These are phyloP conservation scores for Cyathus striatus DNA, from an alignment of 768 basidiomycete genomes.

Conservation along the genomic window DNA sequence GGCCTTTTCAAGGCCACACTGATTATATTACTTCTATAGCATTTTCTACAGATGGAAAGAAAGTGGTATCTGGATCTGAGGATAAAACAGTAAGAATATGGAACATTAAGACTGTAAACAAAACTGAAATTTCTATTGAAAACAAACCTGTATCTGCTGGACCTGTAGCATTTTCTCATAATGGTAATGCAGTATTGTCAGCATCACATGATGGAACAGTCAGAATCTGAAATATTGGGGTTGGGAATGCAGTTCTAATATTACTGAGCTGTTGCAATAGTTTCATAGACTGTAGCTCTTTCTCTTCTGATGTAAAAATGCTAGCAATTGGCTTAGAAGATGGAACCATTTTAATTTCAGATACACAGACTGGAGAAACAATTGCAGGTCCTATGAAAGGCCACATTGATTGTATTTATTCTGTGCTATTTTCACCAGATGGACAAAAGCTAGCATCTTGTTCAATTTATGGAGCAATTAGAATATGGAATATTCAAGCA, in stretches of 20 bases:
- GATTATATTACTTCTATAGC: not conserved
- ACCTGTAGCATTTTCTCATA: not conserved
- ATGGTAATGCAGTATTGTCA: not conserved
- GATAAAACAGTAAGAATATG: not conserved
- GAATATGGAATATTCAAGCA: not conserved
- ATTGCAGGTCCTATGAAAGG: not conserved
- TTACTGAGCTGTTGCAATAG: slow-evolving; percentile 2
- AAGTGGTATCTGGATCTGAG: not conserved
- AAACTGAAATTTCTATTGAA: not conserved
- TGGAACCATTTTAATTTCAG: slow-evolving; percentile 6
- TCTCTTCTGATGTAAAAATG: slow-evolving; percentile 6
- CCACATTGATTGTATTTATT: not conserved
- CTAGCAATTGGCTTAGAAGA: slow-evolving; percentile 5
- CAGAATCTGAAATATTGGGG: not conserved
- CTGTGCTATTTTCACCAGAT: too few relatives aligned
- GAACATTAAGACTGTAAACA: not conserved
- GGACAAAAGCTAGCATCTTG: too few relatives aligned
- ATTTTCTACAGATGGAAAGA: not conserved
- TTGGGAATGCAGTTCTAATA: not conserved
- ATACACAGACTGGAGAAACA: slow-evolving; percentile 3
- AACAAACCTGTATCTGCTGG: not conserved
- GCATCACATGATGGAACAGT: not conserved
- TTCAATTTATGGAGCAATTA: too few relatives aligned
- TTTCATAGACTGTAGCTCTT: slow-evolving; percentile 2
- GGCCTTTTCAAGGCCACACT: not conserved